phyloP scores from a whole-genome alignment of 108 stramenopile genomes.

The Cyclotella baltica region DNA sequence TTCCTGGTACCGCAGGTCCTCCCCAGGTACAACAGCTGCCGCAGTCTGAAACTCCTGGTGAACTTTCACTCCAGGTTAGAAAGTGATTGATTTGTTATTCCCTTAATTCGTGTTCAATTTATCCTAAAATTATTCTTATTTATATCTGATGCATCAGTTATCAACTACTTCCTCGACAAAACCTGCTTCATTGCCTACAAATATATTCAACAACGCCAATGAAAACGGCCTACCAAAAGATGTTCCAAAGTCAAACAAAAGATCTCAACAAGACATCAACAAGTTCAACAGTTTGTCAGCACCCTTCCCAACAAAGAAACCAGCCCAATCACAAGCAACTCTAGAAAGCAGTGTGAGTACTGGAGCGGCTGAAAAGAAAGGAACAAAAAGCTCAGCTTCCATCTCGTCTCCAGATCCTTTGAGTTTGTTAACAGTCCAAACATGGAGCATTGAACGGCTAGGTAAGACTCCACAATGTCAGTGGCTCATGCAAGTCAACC shows the following conservation, averaged over 20 bases:
- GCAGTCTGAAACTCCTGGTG: neutral
- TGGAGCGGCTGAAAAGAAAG: neutral
- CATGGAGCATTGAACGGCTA: neutral
- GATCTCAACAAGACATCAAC: too few relatives aligned
- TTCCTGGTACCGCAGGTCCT: neutral
- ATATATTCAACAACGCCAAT: too few relatives aligned
- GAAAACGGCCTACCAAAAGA: too few relatives aligned
- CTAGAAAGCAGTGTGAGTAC: too few relatives aligned
- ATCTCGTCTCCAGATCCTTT: neutral
- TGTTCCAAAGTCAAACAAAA: too few relatives aligned
- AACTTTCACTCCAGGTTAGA: neutral
- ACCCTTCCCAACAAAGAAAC: too few relatives aligned
- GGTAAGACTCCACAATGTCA: slow-evolving; percentile 3
- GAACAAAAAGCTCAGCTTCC: neutral
- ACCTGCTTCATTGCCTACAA: too few relatives aligned
- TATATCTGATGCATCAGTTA: too few relatives aligned
- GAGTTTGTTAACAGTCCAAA: neutral
- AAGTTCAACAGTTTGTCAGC: too few relatives aligned
- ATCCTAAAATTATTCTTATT: too few relatives aligned
- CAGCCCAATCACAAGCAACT: too few relatives aligned
- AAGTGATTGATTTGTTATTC: neutral
- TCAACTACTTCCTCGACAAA: too few relatives aligned
- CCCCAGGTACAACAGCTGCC: neutral
- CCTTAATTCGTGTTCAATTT: neutral
- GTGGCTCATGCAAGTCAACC: neutral